Conservation (phyloP, 164 flowering plant species). For the Liquidambar formosana region DNA sequence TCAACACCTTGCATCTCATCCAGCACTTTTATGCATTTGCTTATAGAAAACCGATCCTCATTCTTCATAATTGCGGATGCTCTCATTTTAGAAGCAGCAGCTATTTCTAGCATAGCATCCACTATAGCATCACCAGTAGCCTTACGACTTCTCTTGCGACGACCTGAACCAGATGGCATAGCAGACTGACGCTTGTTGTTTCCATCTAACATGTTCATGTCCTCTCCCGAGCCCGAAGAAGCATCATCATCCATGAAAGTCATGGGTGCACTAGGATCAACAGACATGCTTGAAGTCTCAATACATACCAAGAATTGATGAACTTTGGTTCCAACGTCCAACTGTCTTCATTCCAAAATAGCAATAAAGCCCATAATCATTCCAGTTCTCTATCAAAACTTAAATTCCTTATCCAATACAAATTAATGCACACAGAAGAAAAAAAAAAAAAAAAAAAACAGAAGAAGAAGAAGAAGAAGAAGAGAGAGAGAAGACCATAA, state of each 20-base stretch:
- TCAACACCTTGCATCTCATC: conserved; percentile 75
- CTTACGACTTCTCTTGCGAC: conserved; percentile 67
- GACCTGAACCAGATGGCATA: conserved; percentile 43
- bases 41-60: conserved; percentile 67
- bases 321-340: conserved; percentile 21
- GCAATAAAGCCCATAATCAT: conserved; percentile 17
- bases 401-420: not conserved
- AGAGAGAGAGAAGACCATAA: not conserved
- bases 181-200: conserved; percentile 51
- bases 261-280: conserved; percentile 37
- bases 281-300: conserved; percentile 41
- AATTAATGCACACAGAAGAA: not conserved
- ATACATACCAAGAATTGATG: conserved; percentile 17
- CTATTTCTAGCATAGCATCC: conserved; percentile 80
- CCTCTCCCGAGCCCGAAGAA: conserved; percentile 73
- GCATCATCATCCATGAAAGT: conserved; percentile 54
- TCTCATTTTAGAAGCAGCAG: conserved; percentile 78
- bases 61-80: conserved; percentile 61
- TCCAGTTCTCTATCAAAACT: conserved; percentile 9
- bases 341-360: conserved; percentile 28
- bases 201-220: conserved; percentile 59
- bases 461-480: not conserved
- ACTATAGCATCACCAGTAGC: conserved; percentile 68
- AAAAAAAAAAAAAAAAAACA: not conserved
- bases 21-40: conserved; percentile 66